Evolutionary conservation across 805 yeast genomes (phyloP).

Genomic region (Scheffersomyces coipomensis): DNA sequence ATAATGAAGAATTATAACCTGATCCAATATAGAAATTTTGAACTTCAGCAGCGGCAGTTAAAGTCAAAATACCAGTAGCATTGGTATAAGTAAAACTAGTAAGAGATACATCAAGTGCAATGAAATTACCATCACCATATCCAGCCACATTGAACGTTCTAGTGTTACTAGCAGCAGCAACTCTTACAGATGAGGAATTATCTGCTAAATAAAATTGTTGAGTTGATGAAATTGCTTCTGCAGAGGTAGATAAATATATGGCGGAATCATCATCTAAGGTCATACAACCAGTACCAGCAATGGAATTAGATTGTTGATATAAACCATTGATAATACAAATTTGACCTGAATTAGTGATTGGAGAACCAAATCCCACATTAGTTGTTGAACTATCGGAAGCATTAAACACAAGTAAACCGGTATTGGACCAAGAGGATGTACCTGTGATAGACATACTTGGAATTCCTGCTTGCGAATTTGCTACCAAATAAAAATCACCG

Average conservation of each 20-base stretch:
- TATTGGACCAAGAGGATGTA: conserved; percentile 14
- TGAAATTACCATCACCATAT: conserved; percentile 17
- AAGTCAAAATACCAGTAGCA: conserved; percentile 19
- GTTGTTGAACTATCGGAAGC: conserved; percentile 9
- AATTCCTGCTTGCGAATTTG: too few relatives aligned
- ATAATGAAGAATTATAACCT: conserved; percentile 15
- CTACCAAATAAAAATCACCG: conserved; percentile 24
- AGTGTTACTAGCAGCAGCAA: neutral
- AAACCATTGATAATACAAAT: conserved; percentile 22
- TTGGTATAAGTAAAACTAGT: conserved; percentile 10
- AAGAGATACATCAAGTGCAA: conserved; percentile 3
- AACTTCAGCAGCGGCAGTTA: conserved; percentile 7
- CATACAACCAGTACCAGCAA: conserved; percentile 29
- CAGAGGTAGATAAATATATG: conserved; percentile 6
- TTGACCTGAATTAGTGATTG: conserved; percentile 18
- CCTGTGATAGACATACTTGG: conserved; percentile 12
- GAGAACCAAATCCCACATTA: conserved; percentile 14
- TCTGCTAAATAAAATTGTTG: conserved; percentile 15
- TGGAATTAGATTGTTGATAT: conserved; percentile 19
- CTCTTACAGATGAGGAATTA: conserved; percentile 9
- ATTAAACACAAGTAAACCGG: conserved; percentile 16
- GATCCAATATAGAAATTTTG: conserved; percentile 19
- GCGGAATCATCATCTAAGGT: conserved; percentile 11
- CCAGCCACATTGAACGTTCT: conserved; percentile 20
- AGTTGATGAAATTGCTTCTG: conserved; percentile 5